Conservation (phyloP, 306 rosid species). For the Oemleria cerasiformis region DNA sequence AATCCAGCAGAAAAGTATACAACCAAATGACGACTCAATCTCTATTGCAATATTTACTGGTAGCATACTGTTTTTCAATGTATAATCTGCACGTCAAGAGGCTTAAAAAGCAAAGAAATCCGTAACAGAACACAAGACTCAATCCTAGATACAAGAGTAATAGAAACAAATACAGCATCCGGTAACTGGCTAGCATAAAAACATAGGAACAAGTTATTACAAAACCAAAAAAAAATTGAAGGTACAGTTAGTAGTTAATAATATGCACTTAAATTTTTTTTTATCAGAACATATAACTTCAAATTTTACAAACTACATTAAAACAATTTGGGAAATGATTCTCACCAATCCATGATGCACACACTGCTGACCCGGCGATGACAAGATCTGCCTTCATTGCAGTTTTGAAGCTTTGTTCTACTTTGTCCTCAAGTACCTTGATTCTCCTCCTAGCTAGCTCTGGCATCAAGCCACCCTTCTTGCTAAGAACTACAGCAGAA, state of each 20-base stretch:
- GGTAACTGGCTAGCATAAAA: conserved; percentile 4
- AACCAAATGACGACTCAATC: background rate
- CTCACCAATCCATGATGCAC: conserved; percentile 96
- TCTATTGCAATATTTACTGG: background rate
- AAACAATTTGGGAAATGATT: conserved; percentile 10
- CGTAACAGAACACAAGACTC: background rate
- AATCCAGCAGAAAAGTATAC: background rate
- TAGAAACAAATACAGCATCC: background rate
- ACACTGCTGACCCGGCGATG: conserved; percentile 89
- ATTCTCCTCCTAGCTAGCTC: conserved; percentile 75
- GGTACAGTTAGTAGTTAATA: background rate
- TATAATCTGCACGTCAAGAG: background rate
- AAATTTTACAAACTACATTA: background rate
- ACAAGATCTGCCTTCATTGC: conserved; percentile 76
- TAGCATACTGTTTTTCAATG: background rate
- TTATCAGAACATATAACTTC: conserved; percentile 11
- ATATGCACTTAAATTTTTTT: background rate
- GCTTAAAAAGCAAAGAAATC: conserved; percentile 11
- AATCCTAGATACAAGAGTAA: conserved; percentile 3
- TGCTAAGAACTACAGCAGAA: conserved; percentile 84
- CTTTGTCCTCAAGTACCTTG: conserved; percentile 84
- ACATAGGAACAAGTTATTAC: background rate
- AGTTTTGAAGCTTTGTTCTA: conserved; percentile 59
- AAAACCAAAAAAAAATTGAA: background rate
- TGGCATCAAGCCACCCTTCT: conserved; percentile 85